Base-by-base conservation (phyloP, 2,329 filamentous ascomycete species). In the Sarocladium oryzae region DNA sequence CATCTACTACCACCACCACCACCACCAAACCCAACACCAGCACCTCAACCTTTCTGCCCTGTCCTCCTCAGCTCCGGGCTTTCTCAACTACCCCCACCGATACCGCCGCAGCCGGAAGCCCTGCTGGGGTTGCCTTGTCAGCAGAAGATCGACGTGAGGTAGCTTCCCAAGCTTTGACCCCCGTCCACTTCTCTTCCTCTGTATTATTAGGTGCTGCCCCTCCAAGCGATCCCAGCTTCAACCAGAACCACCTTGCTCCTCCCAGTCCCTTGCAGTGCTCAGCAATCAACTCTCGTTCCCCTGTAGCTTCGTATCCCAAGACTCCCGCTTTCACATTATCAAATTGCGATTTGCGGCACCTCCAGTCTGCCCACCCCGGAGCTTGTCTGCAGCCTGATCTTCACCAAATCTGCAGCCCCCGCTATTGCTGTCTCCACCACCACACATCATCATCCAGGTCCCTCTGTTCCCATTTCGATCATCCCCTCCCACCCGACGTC, bases 1-100 rank as follows among this genome's bases (percentile, higher is more conserved):
- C n/a, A 6, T 6, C 13, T 9, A 40, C 16, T 15, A 20, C 37
- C 16, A 40, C 35, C 35, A 9, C 9, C 35, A 37, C n/a, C 35
- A 8, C 7, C 7, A 6, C 15, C 33, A 16, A 36, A 11, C 10
- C 8, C 33, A 16, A 40, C 18, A 18, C 36, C 16, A 28, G 16
- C 16, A 43, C 23, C 23, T 3, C 40, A 7, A 30, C 28, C 28
- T 13, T 7, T 30, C 13, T 30, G 3, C 3, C n/a, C 23, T n/a
- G 23, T 43, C 23, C n/a, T 43, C 4, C 21, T 26, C 21, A 28
- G 21, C 21, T 15, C 11, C 30, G 36, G 21, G 45, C 57, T 54
- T 35, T 55, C 54, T 21, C 53, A 51, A 36, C 53, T 53, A 28
- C 46, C 45, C 52, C 58, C 37, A 33, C 53, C 46, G 52, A 55